Evolutionary conservation across 176 grass and related monocot species (phyloP).

Genomic region (Musa troglodytarum): DNA sequence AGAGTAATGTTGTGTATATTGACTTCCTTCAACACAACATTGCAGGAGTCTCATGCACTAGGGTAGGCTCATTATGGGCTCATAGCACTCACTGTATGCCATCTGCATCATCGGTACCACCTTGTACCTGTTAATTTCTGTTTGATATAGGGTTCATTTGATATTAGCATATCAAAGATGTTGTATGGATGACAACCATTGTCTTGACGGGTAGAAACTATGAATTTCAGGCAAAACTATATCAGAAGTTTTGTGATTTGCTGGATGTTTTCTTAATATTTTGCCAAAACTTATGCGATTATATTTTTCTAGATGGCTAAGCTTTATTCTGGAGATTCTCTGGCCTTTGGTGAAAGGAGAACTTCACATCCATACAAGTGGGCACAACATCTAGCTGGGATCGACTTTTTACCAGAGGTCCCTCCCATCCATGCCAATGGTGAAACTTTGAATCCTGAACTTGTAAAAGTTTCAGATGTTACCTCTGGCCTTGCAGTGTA

Average conservation of each 20-base stretch:
- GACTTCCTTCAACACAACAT: too few species aligned
- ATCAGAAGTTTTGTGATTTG: not conserved
- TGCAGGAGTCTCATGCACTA: too few species aligned
- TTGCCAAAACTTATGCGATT: constrained; percentile 3
- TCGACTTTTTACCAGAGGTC: constrained; percentile 81
- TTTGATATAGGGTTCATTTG: too few species aligned
- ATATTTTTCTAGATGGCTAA: constrained; percentile 69
- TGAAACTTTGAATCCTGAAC: constrained; percentile 32
- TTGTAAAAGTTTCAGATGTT: constrained; percentile 41
- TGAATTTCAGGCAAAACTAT: not conserved
- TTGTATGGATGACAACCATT: not conserved
- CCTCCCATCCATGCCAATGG: constrained; percentile 27
- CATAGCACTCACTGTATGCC: too few species aligned
- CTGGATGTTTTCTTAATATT: not conserved
- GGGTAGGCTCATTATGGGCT: too few species aligned
- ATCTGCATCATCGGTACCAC: too few species aligned
- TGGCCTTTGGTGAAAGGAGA: constrained; percentile 55
- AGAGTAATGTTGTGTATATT: too few species aligned
- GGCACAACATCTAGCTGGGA: constrained; percentile 90
- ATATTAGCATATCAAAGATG: too few species aligned
- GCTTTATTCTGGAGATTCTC: constrained; percentile 52
- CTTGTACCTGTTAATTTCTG: too few species aligned
- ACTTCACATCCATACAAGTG: constrained; percentile 86
- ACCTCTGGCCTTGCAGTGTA: constrained; percentile 61
- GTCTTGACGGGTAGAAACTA: not conserved